Evolutionary conservation across 2,329 filamentous ascomycete genomes (phyloP).

Genomic region (Alternaria sp.): DNA sequence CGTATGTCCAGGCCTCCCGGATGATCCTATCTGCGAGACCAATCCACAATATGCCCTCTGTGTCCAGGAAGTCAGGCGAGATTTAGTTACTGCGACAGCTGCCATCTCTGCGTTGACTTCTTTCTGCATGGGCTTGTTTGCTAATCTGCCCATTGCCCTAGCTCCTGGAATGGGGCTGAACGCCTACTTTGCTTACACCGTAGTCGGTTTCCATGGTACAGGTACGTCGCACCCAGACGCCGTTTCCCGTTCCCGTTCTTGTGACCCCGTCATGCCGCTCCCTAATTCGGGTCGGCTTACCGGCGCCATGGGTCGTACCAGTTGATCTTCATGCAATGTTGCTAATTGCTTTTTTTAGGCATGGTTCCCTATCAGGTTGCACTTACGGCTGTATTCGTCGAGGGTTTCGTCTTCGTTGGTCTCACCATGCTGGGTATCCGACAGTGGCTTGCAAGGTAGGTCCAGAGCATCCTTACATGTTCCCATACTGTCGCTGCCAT

Average conservation of each 20-base stretch:
- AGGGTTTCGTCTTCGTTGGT: slow-evolving; percentile 84
- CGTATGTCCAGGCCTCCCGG: slow-evolving; percentile 65
- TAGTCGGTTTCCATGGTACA: slow-evolving; percentile 78
- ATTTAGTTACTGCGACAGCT: slow-evolving; percentile 84
- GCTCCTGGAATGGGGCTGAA: slow-evolving; percentile 84
- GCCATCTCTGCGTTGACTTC: slow-evolving; percentile 80
- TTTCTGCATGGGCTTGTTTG: slow-evolving; percentile 84
- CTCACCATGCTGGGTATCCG: slow-evolving; percentile 77
- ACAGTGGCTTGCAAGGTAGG: slow-evolving; percentile 67
- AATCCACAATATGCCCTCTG: slow-evolving; percentile 72
- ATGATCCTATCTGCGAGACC: slow-evolving; percentile 61
- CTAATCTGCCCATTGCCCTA: slow-evolving; percentile 79
- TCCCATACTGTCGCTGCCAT: not conserved
- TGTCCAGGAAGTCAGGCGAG: slow-evolving; percentile 70
- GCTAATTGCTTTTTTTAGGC: slow-evolving; percentile 37
- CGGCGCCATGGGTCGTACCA: slow-evolving; percentile 10
- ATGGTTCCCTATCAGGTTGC: slow-evolving; percentile 77
- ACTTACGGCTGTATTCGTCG: slow-evolving; percentile 85
- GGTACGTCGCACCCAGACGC: slow-evolving; percentile 54
- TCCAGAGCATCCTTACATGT: not conserved
- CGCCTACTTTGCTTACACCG: slow-evolving; percentile 84
- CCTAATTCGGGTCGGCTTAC: slow-evolving; percentile 7
- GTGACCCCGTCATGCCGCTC: slow-evolving; percentile 21
- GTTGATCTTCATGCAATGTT: slow-evolving; percentile 12
- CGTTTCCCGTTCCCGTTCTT: slow-evolving; percentile 28